Evolutionary conservation across 768 basidiomycete genomes (phyloP), one percentile per base, ranked within the genome.

Genomic region (Mycena indigotica): DNA sequence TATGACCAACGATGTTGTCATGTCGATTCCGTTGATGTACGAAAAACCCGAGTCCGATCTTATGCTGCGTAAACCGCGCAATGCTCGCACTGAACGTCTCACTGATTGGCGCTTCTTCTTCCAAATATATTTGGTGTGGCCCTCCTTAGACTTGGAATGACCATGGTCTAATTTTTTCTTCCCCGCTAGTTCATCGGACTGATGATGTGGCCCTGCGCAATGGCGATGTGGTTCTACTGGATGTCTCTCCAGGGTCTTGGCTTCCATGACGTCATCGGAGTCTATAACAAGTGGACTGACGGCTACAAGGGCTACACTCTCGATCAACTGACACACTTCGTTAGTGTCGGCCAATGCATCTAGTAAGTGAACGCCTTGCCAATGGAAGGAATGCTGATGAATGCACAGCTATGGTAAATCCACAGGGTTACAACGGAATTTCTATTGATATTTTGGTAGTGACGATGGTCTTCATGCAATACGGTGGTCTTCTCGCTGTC

Each of bases 1-100:
- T 21, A 80, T 82, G 41, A 73, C 73, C 6, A 82, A 81, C 49
- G 82, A 84, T 50, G 77, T 83, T 23, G 69, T 79, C 46, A 81
- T 81, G 65, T 78, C 80, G 8, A 75, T 83, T 30, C 72, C 80
- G 4, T 67, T 84, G 61, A 79, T 80, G 72, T 78, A 76, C 56
- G 83, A 84, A 68, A 75, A 81, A 55, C 72, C 83, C 5, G 83
- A 84, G 65, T 25, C 40, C 75, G 76, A 82, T 55, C 71, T 84
- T 4, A 74, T 84, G 69, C 26, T 72, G 28, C 77, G 81, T 26
- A 79, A 76, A 55, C 82, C 82, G 5, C 75, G 82, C 35, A 75
- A 82, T 59, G 76, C 75, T 23, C 75, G 79, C 52, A 80, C 68
- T 19, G 82, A 84, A 60, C 73, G 77, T 32, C 69, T 84, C 28